Conservation (phyloP, 805 yeast species). For the Yamadazyma philogaea region DNA sequence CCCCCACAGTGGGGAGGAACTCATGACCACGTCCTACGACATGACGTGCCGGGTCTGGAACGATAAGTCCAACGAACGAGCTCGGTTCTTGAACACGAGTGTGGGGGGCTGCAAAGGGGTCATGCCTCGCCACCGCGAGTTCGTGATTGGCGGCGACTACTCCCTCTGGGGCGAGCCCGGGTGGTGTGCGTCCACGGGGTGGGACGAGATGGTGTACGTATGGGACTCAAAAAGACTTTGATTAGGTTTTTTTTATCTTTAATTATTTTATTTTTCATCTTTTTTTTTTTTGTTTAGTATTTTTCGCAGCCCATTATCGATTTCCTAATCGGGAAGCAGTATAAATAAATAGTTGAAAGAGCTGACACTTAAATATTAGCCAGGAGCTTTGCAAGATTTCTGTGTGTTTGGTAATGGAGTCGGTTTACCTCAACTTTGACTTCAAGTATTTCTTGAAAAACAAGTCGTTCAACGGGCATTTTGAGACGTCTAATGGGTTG, state of each 20-base stretch:
- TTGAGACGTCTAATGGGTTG: conserved; percentile 30
- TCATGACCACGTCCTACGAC: conserved; percentile 81
- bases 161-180: conserved; percentile 96
- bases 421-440: conserved; percentile 13
- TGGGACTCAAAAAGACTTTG: conserved; percentile 66
- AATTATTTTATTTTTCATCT: no score
- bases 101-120: conserved; percentile 54
- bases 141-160: conserved; percentile 93
- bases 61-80: conserved; percentile 62
- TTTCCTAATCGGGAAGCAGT: conserved; percentile 14
- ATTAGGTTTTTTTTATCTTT: background rate
- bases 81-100: conserved; percentile 37
- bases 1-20: conserved; percentile 72
- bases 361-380: background rate
- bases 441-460: conserved; percentile 13
- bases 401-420: conserved; percentile 10
- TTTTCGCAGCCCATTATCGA: conserved; percentile 1
- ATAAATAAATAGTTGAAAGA: conserved; percentile 5
- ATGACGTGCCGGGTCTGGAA: conserved; percentile 90
- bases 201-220: conserved; percentile 93
- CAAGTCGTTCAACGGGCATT: conserved; percentile 3
- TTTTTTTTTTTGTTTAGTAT: no score
- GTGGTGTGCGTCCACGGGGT: conserved; percentile 90
- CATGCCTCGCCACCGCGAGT: conserved; percentile 76
- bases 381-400: background rate